These are phyloP conservation scores for Aureoboletus auriporus DNA, from an alignment of 768 basidiomycete genomes.

Conservation along the genomic window DNA sequence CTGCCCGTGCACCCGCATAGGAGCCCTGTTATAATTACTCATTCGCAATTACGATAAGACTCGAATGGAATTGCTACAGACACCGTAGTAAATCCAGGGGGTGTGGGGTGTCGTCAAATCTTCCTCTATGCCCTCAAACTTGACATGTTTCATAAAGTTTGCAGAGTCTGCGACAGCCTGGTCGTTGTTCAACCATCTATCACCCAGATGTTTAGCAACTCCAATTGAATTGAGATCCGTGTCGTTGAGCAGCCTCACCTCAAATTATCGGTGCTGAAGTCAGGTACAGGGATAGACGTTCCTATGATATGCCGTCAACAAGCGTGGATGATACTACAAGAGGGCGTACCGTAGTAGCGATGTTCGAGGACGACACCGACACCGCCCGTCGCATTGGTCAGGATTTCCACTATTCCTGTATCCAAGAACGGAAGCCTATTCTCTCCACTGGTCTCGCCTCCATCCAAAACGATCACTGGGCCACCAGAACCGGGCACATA, in stretches of 20 bases:
- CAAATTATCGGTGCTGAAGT: slow-evolving; percentile 80
- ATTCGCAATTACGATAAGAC: neutral
- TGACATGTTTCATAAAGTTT: slow-evolving; percentile 81
- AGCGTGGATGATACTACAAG: neutral
- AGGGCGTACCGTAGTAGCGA: slow-evolving; percentile 69
- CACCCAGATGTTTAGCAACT: slow-evolving; percentile 1
- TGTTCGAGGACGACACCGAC: slow-evolving; percentile 91
- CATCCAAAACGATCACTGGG: slow-evolving; percentile 89
- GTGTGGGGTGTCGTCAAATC: slow-evolving; percentile 67
- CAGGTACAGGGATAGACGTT: slow-evolving; percentile 66
- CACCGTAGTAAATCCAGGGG: slow-evolving; percentile 94
- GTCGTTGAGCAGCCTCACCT: slow-evolving; percentile 39
- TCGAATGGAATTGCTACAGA: slow-evolving; percentile 31
- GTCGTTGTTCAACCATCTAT: slow-evolving; percentile 83
- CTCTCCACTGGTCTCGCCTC: slow-evolving; percentile 88
- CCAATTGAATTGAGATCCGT: neutral
- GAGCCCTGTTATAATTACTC: slow-evolving; percentile 52
- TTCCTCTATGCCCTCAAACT: slow-evolving; percentile 66
- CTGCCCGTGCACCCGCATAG: slow-evolving; percentile 90
- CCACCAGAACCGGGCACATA: slow-evolving; percentile 68
- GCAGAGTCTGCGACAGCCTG: slow-evolving; percentile 91
- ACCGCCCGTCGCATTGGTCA: slow-evolving; percentile 81
- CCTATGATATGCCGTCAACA: slow-evolving; percentile 37
- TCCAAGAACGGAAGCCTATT: slow-evolving; percentile 53
- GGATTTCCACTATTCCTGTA: slow-evolving; percentile 82